Evolutionary conservation across 2,329 filamentous ascomycete species (phyloP), one percentile per base, ranked within the genome.

Genomic region (Aspergillus hortae): DNA sequence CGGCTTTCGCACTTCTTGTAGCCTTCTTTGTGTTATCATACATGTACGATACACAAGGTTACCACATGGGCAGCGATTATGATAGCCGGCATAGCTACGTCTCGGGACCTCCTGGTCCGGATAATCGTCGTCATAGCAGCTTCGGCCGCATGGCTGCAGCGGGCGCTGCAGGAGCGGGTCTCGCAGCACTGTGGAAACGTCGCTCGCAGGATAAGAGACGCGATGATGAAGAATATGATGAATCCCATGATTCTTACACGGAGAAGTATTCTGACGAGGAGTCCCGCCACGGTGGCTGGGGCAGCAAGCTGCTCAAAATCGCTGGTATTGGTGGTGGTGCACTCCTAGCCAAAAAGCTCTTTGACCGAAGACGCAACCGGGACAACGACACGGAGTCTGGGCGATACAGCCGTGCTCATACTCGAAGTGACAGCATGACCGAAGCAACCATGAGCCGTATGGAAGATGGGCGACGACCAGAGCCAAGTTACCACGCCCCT

Each of bases 1-100:
- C 87, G 78, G 87, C 88, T 68, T 82, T 84, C 25, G 78, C 88
- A 15, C 74, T 96, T 32, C 60, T 96, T 14, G 63, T 91, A 2
- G 58, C 84, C 12, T 96, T 91, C 71, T 95, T 97, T 62, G 77
- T 92, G 50, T 76, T 96, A 32, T 87, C 87, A 58, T 95, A 89
- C 70, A 78, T 83, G 69, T 86, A 74, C 71, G 84, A 73, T 33
- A 61, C 60, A n/a, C 64, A 68, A 48, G 63, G 67, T 71, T 82
- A 64, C 61, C 80, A 67, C 65, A 75, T 64, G 73, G 74, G 70
- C 54, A 79, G 80, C 58, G 77, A 83, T 41, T 81, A 83, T 61
- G 74, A 81, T 58, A 75, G 80, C 49, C 82, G 82, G 33, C 81
- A 82, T 32, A 81, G 85, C 46, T 85, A 84, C 33, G 71, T 74